These are phyloP conservation scores for Meyerozyma smithsonii DNA, from an alignment of 1,139 yeast species.

Conservation along the genomic window DNA sequence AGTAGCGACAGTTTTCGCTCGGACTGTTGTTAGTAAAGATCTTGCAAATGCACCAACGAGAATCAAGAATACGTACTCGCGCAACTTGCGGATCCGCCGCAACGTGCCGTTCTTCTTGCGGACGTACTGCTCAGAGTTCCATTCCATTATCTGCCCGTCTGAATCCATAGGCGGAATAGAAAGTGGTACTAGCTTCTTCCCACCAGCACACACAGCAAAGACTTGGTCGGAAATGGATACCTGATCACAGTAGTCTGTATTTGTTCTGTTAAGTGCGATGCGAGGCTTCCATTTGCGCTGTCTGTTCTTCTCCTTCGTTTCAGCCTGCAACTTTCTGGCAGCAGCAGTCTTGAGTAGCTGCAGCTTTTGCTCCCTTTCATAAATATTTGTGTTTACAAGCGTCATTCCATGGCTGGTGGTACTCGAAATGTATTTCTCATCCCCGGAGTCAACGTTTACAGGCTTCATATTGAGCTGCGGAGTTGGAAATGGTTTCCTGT, in stretches of 20 bases:
- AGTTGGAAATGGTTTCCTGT: not conserved
- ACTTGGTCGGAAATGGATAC: constrained; percentile 25
- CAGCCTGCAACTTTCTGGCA: constrained; percentile 14
- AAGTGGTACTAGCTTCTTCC: constrained; percentile 29
- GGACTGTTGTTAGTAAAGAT: constrained; percentile 15
- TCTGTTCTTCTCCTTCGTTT: constrained; percentile 13
- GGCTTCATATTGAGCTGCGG: not conserved
- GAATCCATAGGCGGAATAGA: constrained; percentile 11
- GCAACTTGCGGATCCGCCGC: constrained; percentile 5
- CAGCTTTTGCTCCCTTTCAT: constrained; percentile 26
- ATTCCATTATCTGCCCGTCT: constrained; percentile 15
- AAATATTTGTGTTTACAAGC: constrained; percentile 30
- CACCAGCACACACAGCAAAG: constrained; percentile 32
- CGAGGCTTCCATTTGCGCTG: constrained; percentile 8
- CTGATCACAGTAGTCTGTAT: constrained; percentile 36
- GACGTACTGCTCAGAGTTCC: constrained; percentile 28
- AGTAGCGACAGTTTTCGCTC: constrained; percentile 34
- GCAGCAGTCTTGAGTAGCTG: constrained; percentile 12
- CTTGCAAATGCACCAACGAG: not conserved
- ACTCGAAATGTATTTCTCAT: constrained; percentile 16
- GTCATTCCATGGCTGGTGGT: constrained; percentile 32
- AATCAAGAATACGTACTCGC: constrained; percentile 8
- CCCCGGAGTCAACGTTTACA: constrained; percentile 2
- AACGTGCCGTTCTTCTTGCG: constrained; percentile 27
- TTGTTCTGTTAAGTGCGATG: constrained; percentile 21